Evolutionary conservation across 2,329 filamentous ascomycete species (phyloP), one percentile per base, ranked within the genome.

Genomic region (Fusarium begoniae): DNA sequence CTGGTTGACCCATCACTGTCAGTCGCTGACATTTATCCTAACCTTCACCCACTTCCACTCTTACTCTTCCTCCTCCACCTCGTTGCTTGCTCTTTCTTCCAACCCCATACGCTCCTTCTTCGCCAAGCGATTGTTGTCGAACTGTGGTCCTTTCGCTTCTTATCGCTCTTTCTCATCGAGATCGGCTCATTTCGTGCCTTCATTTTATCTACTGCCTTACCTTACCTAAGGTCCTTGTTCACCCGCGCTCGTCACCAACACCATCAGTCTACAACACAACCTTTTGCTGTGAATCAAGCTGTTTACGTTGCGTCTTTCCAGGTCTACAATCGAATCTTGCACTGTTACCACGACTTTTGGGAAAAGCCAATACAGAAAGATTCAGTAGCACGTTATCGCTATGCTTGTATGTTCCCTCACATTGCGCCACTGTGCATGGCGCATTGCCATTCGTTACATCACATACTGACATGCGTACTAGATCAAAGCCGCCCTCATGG

Each of bases 401-500:
- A 78, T 78, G 77, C 77, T 78, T 77, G 77, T 78, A 77, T 74
- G 77, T 77, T 38, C 30, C 63, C 22, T 43, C 30, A 35, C 51
- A 28, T 45, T 48, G 41, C 50, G 54, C 28, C 38, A 51, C n/a
- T 48, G 37, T 22, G 24, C 51, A 62, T 30, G 40, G 30, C 43
- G 55, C 30, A 60, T 51, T 45, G 40, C 40, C 28, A 48, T 24
- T 30, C 26, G 37, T 54, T 45, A 43, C 38, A 48, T 40, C n/a
- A 26, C 44, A 30, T 35, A 69, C 72, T 79, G 37, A 77, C 68
- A 70, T 57, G 35, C 28, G 28, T 15, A 35, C 18, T 15, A 83
- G 81, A 74, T 83, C 66, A 83, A 84, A 75, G 81, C 85, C 53
- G 83, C 84, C 58, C 85, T 90, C 76, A 79, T 88, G 80, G 87